phyloP scores from a whole-genome alignment of 2,329 filamentous ascomycete species.

The Hypoxylon sp. region DNA sequence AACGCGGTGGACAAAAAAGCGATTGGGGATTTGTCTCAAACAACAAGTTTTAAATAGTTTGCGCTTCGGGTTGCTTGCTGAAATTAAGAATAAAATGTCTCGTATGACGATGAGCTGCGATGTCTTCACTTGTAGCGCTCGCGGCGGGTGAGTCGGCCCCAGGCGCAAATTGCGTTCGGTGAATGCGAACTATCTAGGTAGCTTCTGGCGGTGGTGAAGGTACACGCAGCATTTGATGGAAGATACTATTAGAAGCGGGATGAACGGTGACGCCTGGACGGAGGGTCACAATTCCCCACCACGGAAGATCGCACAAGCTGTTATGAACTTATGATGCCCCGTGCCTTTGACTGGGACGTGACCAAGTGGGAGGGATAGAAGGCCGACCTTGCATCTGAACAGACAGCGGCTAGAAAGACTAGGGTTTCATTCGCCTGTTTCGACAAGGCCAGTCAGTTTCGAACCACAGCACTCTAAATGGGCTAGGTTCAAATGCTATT shows the following conservation, averaged over 20 bases:
- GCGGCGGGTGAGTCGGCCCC: slow-evolving; percentile 41
- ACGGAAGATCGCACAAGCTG: slow-evolving; percentile 51
- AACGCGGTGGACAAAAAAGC: slow-evolving; percentile 39
- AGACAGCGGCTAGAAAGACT: slow-evolving; percentile 52
- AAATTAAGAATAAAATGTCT: slow-evolving; percentile 54
- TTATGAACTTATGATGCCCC: slow-evolving; percentile 47
- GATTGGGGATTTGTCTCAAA: slow-evolving; percentile 45
- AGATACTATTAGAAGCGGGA: slow-evolving; percentile 42
- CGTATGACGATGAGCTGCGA: slow-evolving; percentile 50
- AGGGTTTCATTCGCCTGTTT: slow-evolving; percentile 52
- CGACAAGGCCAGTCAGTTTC: slow-evolving; percentile 40
- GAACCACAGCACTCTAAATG: slow-evolving; percentile 41
- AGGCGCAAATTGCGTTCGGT: slow-evolving; percentile 43
- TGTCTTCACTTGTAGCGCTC: slow-evolving; percentile 46
- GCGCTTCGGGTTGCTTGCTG: slow-evolving; percentile 46
- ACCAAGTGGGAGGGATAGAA: slow-evolving; percentile 48
- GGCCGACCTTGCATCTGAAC: slow-evolving; percentile 51
- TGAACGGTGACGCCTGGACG: slow-evolving; percentile 48
- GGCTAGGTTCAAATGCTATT: too few species aligned
- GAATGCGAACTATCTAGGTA: slow-evolving; percentile 41
- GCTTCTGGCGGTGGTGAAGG: slow-evolving; percentile 43
- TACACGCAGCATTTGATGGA: slow-evolving; percentile 39
- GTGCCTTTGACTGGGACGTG: slow-evolving; percentile 48
- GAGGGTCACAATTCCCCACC: slow-evolving; percentile 51
- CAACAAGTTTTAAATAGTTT: slow-evolving; percentile 52